Evolutionary conservation across 495 filamentous ascomycete genomes (phyloP).

Genomic region (Mytilinidion resinicola): DNA sequence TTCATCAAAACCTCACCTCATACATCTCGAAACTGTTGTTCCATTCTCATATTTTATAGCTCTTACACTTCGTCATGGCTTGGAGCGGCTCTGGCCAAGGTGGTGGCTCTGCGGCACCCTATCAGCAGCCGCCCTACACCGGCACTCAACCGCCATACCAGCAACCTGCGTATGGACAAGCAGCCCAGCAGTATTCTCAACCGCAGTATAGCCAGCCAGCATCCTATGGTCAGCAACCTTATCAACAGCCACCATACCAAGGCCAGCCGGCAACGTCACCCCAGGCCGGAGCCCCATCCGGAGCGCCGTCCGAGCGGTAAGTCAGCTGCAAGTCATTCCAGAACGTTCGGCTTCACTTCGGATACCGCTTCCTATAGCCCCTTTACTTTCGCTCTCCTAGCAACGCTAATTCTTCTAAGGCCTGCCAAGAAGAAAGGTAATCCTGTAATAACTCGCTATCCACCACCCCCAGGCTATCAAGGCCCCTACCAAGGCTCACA

Average conservation of each 20-base stretch:
- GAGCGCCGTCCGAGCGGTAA: slow-evolving; percentile 26
- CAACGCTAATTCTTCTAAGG: background rate
- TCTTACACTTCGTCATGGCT: slow-evolving; percentile 11
- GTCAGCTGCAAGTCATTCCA: background rate
- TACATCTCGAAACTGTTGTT: no score
- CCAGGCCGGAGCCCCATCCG: slow-evolving; percentile 13
- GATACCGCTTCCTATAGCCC: no score
- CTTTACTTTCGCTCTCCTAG: no score
- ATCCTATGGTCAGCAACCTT: slow-evolving; percentile 8
- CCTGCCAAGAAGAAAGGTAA: slow-evolving; percentile 36
- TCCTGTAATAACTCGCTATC: slow-evolving; percentile 37
- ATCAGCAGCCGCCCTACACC: slow-evolving; percentile 15
- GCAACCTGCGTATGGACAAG: slow-evolving; percentile 8
- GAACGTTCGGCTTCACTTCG: background rate
- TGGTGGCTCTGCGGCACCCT: slow-evolving; percentile 7
- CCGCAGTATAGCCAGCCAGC: slow-evolving; percentile 21
- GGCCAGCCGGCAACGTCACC: slow-evolving; percentile 11
- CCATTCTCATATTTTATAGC: background rate
- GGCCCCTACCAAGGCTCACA: slow-evolving; percentile 22
- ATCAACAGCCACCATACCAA: slow-evolving; percentile 12
- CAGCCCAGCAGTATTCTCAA: slow-evolving; percentile 2
- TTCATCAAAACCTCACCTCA: no score
- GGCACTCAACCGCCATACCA: slow-evolving; percentile 11
- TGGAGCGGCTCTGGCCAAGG: slow-evolving; percentile 22
- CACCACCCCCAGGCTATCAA: slow-evolving; percentile 38